Conservation (phyloP, 805 yeast species). For the Candida xiaguanensis region DNA sequence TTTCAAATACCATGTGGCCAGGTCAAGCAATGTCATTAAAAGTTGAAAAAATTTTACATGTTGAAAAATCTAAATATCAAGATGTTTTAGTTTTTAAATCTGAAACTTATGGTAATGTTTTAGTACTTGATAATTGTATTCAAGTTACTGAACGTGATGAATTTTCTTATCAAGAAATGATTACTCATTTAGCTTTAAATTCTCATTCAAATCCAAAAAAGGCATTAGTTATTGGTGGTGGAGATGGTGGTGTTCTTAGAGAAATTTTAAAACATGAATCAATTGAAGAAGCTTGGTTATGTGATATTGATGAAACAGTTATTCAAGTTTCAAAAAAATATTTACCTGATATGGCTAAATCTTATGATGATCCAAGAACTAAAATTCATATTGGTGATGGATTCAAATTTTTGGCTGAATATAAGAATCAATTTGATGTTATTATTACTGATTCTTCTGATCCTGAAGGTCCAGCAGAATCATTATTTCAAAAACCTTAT, state of each 20-base stretch:
- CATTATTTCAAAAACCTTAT: slow-evolving; percentile 88
- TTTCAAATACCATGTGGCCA: slow-evolving; percentile 96
- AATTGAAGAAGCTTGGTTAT: slow-evolving; percentile 84
- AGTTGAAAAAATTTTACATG: slow-evolving; percentile 83
- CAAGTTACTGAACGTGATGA: slow-evolving; percentile 98
- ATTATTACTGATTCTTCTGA: slow-evolving; percentile 97
- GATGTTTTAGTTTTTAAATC: slow-evolving; percentile 92
- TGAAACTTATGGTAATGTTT: slow-evolving; percentile 90
- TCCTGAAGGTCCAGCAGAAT: slow-evolving; percentile 98
- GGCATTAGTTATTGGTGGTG: slow-evolving; percentile 96
- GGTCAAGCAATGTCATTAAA: slow-evolving; percentile 95
- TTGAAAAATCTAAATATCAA: slow-evolving; percentile 84
- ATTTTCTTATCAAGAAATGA: slow-evolving; percentile 98
- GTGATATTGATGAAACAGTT: slow-evolving; percentile 95
- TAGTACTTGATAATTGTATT: slow-evolving; percentile 91
- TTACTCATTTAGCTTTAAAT: slow-evolving; percentile 87
- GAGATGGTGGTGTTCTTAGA: slow-evolving; percentile 97
- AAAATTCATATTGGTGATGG: slow-evolving; percentile 94
- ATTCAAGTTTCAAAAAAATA: slow-evolving; percentile 81
- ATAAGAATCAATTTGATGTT: slow-evolving; percentile 85
- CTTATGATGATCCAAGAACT: slow-evolving; percentile 85
- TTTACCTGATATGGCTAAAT: slow-evolving; percentile 82
- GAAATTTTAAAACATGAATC: slow-evolving; percentile 86
- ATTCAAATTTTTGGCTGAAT: slow-evolving; percentile 85
- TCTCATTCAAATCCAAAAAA: slow-evolving; percentile 92